phyloP scores from a whole-genome alignment of 2,329 filamentous ascomycete genomes.

The Cytospora chrysosperma region DNA sequence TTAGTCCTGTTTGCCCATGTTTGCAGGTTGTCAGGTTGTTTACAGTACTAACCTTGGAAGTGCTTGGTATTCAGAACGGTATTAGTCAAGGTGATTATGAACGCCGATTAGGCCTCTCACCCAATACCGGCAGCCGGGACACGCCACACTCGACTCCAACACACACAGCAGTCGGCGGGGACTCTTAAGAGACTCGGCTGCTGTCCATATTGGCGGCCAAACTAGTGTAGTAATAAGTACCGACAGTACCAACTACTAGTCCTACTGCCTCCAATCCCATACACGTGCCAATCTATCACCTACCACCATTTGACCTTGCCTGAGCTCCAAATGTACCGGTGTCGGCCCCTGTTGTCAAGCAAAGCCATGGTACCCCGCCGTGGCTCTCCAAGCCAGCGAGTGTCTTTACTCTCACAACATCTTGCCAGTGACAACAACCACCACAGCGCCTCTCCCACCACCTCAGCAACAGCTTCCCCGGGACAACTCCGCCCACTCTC shows the following conservation, averaged over 20 bases:
- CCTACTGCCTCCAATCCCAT: not conserved
- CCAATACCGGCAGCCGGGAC: not conserved
- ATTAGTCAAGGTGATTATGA: conserved; percentile 8
- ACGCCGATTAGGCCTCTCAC: not conserved
- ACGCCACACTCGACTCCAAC: too few relatives aligned
- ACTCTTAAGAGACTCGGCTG: not conserved
- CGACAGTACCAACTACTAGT: not conserved
- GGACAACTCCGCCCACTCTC: conserved; percentile 33
- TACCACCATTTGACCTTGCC: conserved; percentile 2
- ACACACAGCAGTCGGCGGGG: not conserved
- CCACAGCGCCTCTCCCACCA: too few relatives aligned
- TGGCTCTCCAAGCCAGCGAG: conserved; percentile 31
- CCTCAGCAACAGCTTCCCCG: conserved; percentile 29
- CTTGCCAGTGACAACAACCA: conserved; percentile 30
- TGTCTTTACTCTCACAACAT: conserved; percentile 40
- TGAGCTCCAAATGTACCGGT: conserved; percentile 21
- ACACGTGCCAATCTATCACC: not conserved
- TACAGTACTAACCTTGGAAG: too few relatives aligned
- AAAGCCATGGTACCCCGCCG: conserved; percentile 31
- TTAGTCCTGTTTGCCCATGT: not conserved
- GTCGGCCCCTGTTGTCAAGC: conserved; percentile 14
- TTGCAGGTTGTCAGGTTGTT: not conserved
- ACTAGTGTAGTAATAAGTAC: not conserved
- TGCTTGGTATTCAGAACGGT: not conserved
- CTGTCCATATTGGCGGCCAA: not conserved